A percentile compares a stretch with the other conserved stretches of the same genome.
Evolutionary conservation across 805 yeast genomes (phyloP).

Genomic region (Wickerhamiella cacticola): DNA sequence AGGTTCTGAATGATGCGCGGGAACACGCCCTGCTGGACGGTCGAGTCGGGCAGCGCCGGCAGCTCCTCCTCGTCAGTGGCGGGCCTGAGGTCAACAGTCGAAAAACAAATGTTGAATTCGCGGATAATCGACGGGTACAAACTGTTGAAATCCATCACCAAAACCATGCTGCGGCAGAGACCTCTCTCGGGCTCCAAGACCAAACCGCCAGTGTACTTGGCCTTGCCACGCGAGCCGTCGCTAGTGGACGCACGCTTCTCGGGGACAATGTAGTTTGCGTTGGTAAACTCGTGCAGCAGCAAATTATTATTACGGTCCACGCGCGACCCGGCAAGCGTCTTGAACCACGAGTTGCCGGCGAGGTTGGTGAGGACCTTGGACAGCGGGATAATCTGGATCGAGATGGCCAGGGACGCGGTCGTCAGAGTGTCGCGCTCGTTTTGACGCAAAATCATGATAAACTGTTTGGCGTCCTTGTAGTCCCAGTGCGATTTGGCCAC

Average conservation of each 20-base stretch:
- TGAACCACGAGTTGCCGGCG: slow-evolving; percentile 97
- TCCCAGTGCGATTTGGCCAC: slow-evolving; percentile 41
- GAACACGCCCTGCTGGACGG: slow-evolving; percentile 60
- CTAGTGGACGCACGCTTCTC: slow-evolving; percentile 36
- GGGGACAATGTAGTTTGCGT: slow-evolving; percentile 72
- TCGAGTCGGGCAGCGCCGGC: slow-evolving; percentile 40
- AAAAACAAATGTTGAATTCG: slow-evolving; percentile 92
- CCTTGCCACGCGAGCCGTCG: slow-evolving; percentile 39
- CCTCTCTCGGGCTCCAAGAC: slow-evolving; percentile 97
- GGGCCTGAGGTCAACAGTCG: slow-evolving; percentile 62
- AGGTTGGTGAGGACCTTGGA: slow-evolving; percentile 83
- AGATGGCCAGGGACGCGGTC: slow-evolving; percentile 66
- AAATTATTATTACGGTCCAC: slow-evolving; percentile 93
- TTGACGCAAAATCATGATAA: slow-evolving; percentile 60
- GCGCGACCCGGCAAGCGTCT: slow-evolving; percentile 86
- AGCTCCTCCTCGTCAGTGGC: slow-evolving; percentile 35
- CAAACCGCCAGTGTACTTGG: slow-evolving; percentile 81
- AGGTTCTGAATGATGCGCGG: slow-evolving; percentile 73
- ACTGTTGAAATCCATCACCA: slow-evolving; percentile 97
- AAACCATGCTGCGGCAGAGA: slow-evolving; percentile 69
- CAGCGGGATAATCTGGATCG: slow-evolving; percentile 72
- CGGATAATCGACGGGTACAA: slow-evolving; percentile 95
- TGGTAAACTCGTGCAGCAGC: slow-evolving; percentile 79
- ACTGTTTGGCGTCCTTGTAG: slow-evolving; percentile 49
- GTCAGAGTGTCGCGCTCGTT: slow-evolving; percentile 54